A percentile compares a stretch with the other conserved stretches of the same genome.
phyloP scores from a whole-genome alignment of 768 basidiomycete genomes.

The Naganishia vaughanmartiniae region DNA sequence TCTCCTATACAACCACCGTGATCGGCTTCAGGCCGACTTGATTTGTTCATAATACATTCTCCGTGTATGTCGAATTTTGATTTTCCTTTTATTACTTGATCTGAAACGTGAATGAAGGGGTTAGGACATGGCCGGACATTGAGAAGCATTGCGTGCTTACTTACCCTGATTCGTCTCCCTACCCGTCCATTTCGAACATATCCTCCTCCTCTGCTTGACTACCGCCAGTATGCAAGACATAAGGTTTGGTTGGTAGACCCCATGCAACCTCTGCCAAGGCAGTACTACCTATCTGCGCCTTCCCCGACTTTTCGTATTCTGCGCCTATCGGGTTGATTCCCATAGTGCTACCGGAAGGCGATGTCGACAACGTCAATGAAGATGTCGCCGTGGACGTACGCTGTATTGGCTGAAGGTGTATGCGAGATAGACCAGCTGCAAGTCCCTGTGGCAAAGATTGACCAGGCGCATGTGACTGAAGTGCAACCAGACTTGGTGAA shows the following conservation, averaged over 20 bases:
- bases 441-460: slow-evolving; percentile 88
- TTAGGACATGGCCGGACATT: background rate
- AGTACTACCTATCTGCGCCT: slow-evolving; percentile 13
- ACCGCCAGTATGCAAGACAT: background rate
- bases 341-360: slow-evolving; percentile 19
- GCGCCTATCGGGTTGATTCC: background rate
- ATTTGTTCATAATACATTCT: background rate
- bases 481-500: slow-evolving; percentile 67
- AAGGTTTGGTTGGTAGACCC: background rate
- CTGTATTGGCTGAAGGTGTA: slow-evolving; percentile 65
- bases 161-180: background rate
- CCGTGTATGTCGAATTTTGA: background rate
- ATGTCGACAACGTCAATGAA: slow-evolving; percentile 21
- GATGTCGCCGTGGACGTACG: slow-evolving; percentile 33
- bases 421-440: slow-evolving; percentile 82
- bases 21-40: background rate
- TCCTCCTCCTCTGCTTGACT: slow-evolving; percentile 39
- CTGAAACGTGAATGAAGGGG: background rate
- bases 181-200: slow-evolving; percentile 45
- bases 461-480: slow-evolving; percentile 83
- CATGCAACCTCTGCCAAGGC: slow-evolving; percentile 10
- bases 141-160: background rate
- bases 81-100: background rate
- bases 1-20: background rate
- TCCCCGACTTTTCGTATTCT: background rate